A percentile compares a stretch with the other conserved stretches of the same genome.
phyloP scores from a whole-genome alignment of 257 asterid genomes.

The Solanum etuberosum region DNA sequence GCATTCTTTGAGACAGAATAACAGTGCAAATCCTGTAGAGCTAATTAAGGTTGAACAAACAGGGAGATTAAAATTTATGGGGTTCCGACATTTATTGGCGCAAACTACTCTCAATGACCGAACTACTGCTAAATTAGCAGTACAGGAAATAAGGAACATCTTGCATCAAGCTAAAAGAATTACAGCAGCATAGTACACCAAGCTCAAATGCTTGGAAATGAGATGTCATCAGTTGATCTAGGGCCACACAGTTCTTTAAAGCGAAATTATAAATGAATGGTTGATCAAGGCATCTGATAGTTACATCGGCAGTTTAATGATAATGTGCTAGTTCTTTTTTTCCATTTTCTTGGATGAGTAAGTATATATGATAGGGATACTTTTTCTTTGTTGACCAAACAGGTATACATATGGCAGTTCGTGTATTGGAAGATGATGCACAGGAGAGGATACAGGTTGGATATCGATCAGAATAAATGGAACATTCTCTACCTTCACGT shows the following conservation, averaged over 20 bases:
- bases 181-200: not conserved
- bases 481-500: not conserved
- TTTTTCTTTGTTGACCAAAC: not conserved
- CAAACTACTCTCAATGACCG: not conserved
- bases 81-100: not conserved
- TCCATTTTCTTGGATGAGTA: not conserved
- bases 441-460: not conserved
- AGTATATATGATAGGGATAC: not conserved
- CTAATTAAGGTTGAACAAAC: not conserved
- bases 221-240: not conserved
- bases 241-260: not conserved
- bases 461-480: not conserved
- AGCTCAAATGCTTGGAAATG: not conserved
- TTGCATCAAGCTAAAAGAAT: not conserved
- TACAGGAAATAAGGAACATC: not conserved
- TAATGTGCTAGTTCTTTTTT: not conserved
- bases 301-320: not conserved
- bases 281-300: not conserved
- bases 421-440: not conserved
- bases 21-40: not conserved
- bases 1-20: not conserved
- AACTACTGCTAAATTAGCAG: not conserved
- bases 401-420: not conserved
- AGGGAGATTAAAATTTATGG: not conserved
- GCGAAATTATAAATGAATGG: not conserved